Base-by-base conservation (phyloP, 352 stramenopile genomes). In the Pythium angustatum region DNA sequence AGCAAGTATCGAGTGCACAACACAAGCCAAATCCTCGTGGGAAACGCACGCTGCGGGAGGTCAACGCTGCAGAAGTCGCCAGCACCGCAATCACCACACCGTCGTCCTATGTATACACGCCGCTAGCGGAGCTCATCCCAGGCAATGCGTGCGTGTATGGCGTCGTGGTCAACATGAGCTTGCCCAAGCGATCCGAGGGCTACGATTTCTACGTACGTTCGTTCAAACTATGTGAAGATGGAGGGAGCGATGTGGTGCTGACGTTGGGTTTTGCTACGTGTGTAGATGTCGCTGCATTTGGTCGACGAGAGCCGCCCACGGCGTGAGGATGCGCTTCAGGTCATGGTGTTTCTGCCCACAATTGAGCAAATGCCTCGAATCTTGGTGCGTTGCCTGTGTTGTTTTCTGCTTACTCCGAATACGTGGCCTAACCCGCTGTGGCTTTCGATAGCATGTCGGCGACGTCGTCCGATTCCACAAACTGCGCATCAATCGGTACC, bases 381-480 rank as follows among this genome's bases (percentile, higher is more conserved):
- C 19, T 68, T 88, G 69, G 84, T 89, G 66, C 28, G 67, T 56
- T 10, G 1, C 12, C n/a, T n/a, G n/a, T n/a, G n/a, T n/a, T n/a
- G n/a, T n/a, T n/a, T n/a, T n/a, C n/a, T n/a, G n/a, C n/a, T n/a
- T n/a, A n/a, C n/a, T n/a, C n/a, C n/a, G n/a, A n/a, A n/a, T n/a
- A n/a, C n/a, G n/a, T n/a, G n/a, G n/a, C n/a, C n/a, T n/a, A n/a
- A n/a, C n/a, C n/a, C n/a, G n/a, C n/a, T n/a, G n/a, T n/a, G n/a
- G n/a, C 24, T 6, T 43, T 54, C 47, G 4, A 8, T 15, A 93
- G 84, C 79, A 77, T 38, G 78, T 89, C 24, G 85, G 85, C 38
- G 85, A 93, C 50, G 73, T 93, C 40, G 82, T 93, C 59, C 85
- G 85, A 7, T 90, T 93, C 65, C 85, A 93, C 70, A 83, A 85